Percentiles rank a stretch among this genome's conserved stretches.
These are phyloP conservation scores for Petunia hybrid DNA, from an alignment of 305 asterid species.

Conservation along the genomic window DNA sequence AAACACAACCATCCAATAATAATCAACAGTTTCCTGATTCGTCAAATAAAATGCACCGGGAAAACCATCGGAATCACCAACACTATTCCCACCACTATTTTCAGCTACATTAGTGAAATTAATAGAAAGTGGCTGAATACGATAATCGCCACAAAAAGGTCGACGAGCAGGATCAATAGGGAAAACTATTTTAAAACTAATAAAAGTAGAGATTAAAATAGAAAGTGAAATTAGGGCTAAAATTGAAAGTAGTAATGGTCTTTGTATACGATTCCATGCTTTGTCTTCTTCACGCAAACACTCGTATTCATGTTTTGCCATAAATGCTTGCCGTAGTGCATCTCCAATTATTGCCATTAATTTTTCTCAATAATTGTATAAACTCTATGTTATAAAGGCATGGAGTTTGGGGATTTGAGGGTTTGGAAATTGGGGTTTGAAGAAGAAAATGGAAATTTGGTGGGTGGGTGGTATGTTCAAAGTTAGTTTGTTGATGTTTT, in stretches of 20 bases:
- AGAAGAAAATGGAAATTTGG: no score
- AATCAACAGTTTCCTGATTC: constrained; percentile 94
- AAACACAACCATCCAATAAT: constrained; percentile 93
- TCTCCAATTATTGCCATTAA: constrained; percentile 84
- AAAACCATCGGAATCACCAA: constrained; percentile 64
- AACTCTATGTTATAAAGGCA: background rate
- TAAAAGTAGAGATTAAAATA: constrained; percentile 58
- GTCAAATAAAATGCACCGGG: constrained; percentile 81
- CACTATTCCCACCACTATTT: constrained; percentile 29
- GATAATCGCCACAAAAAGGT: constrained; percentile 82
- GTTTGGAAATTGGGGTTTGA: background rate
- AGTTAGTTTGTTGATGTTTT: constrained; percentile 25
- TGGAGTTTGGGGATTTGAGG: constrained; percentile 20
- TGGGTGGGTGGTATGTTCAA: constrained; percentile 16
- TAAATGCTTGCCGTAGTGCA: constrained; percentile 93
- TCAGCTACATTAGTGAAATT: constrained; percentile 54
- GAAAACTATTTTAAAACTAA: constrained; percentile 78
- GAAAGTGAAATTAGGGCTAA: constrained; percentile 55
- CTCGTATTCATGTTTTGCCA: constrained; percentile 93
- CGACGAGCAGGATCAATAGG: constrained; percentile 68
- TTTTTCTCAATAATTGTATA: constrained; percentile 14
- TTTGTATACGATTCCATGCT: constrained; percentile 75
- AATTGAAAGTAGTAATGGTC: constrained; percentile 51
- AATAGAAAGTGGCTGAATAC: constrained; percentile 79
- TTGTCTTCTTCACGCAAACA: constrained; percentile 84